Base-by-base conservation (phyloP, 768 basidiomycete species). In the Naganishia vishniacii region DNA sequence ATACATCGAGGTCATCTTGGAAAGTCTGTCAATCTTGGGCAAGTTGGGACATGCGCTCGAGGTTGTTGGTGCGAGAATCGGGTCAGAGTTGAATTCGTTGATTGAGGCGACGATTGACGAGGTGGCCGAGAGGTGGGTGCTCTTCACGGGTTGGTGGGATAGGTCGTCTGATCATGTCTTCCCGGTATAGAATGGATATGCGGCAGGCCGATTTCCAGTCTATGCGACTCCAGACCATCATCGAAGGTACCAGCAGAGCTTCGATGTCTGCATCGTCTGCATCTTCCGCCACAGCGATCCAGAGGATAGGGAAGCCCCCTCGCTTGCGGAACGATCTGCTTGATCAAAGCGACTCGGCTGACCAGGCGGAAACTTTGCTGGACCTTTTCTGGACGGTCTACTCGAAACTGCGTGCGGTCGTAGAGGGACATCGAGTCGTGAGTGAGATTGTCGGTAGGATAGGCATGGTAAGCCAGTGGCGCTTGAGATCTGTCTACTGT, bases 351-450 rank as follows among this genome's bases (percentile, higher is more conserved):
- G 63, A 49, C 32, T 58, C 63, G 3, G 63, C 69, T 6, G 59
- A 64, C 16, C 72, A 95, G 70, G 88, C 90, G 65, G 91, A 94
- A 72, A 87, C 88, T 15, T 76, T 99, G 60, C 83, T 81, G 65
- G 95, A 98, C 75, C 81, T 99, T 37, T 98, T 98, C 77, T 98
- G 94, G 94, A 95, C 94, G 1, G 73, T 94, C 16, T 99, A 91
- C 75, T 95, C 91, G 16, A 98, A 99, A 77, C 72, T 99, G 48
- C 87, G 92, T 72, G 95, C 95, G 31, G 88, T 98, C 20, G 82
- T 88, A 15, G 93, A 99, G 75, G 90, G 93, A 11, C 80, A 95
- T 66, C 81, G 92, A 59, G 86, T 95, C 4, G 83, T 92, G 3
- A 91, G 86, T 67, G 95, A 99, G 75, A 88, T 98, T 6, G 83